Base-by-base conservation (phyloP, 495 filamentous ascomycete genomes). In the Immersiella caudata region DNA sequence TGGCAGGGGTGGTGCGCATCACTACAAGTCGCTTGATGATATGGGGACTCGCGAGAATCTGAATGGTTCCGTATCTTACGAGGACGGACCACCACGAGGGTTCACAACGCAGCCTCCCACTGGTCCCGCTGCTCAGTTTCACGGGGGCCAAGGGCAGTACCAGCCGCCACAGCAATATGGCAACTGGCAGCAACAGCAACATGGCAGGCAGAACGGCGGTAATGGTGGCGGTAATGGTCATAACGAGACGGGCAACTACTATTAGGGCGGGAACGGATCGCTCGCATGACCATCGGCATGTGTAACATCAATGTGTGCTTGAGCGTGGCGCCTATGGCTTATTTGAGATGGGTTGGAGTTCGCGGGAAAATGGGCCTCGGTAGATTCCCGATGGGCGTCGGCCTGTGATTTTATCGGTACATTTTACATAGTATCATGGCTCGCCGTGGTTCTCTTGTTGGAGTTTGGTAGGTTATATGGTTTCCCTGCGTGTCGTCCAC, bases 1-100 rank as follows among this genome's bases (percentile, higher is more conserved):
- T 8, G 59, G 59, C 7, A 78, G 76, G 52, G 79, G 76, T 46
- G 79, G 76, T 46, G 71, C 76, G 8, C 67, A 76, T 52, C 74
- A 79, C 56, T 78, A 78, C 71, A 76, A 75, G 50, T 75, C 72
- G 6, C 75, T 79, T 0, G 80, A 83, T 36, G 81, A 83, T 55
- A 67, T 83, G 0, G 79, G 79, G 1, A 77, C 77, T 24, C 76
- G 78, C 8, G 79, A 80, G 1, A 76, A 62, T 46, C 77, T 77
- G 21, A 70, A 71, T 22, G 75, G 76, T 6, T 79, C 74, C 52
- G 76, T 81, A 14, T 80, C 79, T 1, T 83, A 83, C 57, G 81
- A 83, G 58, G 81, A 83, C 27, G 68, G 67, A 7, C 56, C 64
- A 24, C 62, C 62, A 16, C 59, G 66, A 25, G 70, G 25, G 20